These are phyloP conservation scores for Pseudogymnoascus sp. DNA, from an alignment of 2,329 filamentous ascomycete genomes.

Conservation along the genomic window DNA sequence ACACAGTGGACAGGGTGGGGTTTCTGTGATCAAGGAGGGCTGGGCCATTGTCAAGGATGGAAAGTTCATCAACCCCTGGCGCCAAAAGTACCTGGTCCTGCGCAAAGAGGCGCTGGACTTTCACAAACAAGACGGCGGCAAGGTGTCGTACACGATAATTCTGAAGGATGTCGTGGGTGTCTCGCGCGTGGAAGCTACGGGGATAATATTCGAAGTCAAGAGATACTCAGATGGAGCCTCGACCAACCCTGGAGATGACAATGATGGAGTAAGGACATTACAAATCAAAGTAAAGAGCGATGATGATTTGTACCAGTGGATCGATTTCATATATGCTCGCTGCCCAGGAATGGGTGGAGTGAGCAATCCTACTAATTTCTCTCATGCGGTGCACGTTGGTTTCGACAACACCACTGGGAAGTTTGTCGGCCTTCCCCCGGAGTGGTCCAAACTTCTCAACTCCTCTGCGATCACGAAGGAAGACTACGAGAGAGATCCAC, in stretches of 20 bases:
- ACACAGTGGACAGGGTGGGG: conserved; percentile 55
- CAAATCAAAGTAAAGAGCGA: conserved; percentile 92
- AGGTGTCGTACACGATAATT: conserved; percentile 76
- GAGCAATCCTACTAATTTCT: conserved; percentile 97
- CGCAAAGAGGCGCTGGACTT: conserved; percentile 92
- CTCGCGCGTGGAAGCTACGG: conserved; percentile 80
- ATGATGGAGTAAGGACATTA: conserved; percentile 70
- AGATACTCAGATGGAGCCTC: conserved; percentile 60
- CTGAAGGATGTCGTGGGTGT: conserved; percentile 86
- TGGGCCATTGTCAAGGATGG: conserved; percentile 87
- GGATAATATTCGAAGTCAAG: conserved; percentile 90
- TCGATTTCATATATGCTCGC: conserved; percentile 93
- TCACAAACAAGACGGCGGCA: conserved; percentile 81
- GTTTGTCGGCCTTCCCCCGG: conserved; percentile 86
- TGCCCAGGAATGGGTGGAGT: conserved; percentile 97
- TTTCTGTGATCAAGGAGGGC: conserved; percentile 71
- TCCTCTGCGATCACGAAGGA: conserved; percentile 97
- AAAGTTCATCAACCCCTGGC: conserved; percentile 76
- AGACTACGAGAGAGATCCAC: conserved; percentile 94
- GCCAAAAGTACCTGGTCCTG: conserved; percentile 83
- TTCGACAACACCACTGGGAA: conserved; percentile 93
- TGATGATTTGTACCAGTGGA: conserved; percentile 97
- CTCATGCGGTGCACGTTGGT: conserved; percentile 91
- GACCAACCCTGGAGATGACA: conserved; percentile 56
- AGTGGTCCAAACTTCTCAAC: conserved; percentile 95